Evolutionary conservation across 2,329 filamentous ascomycete genomes (phyloP), one percentile per base, ranked within the genome.

Genomic region (Trichoderma simmonsii): DNA sequence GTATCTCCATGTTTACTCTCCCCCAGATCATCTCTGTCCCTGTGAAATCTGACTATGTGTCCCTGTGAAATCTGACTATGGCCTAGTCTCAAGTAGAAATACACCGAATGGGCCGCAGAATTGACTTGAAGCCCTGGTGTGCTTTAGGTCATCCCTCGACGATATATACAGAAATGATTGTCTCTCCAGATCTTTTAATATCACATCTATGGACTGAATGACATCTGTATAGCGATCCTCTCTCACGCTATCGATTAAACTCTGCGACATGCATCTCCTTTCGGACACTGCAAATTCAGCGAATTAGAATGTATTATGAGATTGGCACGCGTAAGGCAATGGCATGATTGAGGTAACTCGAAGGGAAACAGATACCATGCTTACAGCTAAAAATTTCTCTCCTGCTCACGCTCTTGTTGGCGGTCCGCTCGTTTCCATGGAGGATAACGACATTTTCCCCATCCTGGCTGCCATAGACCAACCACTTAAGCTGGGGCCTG

Each of bases 281-380:
- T 54, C 48, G 9, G 48, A 24, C 21, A 54, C 48, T 54, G 11
- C n/a, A 6, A 0, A 54, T 54, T 14, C 11, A 24, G 3, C 3
- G 11, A 12, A 54, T 54, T 24, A 54, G 48, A 24, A 3, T 7
- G 11, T 21, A 7, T 24, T 21, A 7, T 21, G 18, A 24, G 48
- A 7, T 54, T 6, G 3, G 21, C 5, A 24, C n/a, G 21, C 3
- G 2, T 0, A 3, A 24, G 0, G 0, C 48, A 54, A 54, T 14
- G 6, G 4, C 11, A 14, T 24, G 48, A 3, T 54, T 21, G 43
- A 12, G 11, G 11, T 24, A 21, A 6, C 21, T 51, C 5, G 7
- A 14, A 0, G 21, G 5, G n/a, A 21, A 54, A 24, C 11, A 24
- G 21, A 54, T 54, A 54, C 14, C 3, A 54, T 54, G 11, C 48